Evolutionary conservation across 495 filamentous ascomycete species (phyloP).

Genomic region (Letharia columbiana): DNA sequence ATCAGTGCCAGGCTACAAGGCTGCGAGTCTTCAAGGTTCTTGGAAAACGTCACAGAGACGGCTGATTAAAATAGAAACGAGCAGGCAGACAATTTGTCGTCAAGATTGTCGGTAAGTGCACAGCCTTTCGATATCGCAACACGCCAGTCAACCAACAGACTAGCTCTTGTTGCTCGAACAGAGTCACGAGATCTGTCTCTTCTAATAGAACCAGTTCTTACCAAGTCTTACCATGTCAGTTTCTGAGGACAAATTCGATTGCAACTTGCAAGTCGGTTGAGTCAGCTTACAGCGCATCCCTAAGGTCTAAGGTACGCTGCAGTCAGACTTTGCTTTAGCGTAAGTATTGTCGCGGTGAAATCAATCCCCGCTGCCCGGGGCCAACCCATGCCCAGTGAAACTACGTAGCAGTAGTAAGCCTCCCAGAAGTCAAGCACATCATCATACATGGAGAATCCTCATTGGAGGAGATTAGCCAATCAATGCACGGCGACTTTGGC

Average conservation of each 20-base stretch:
- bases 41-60: not conserved
- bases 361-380: too few species aligned
- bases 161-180: not conserved
- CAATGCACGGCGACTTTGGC: not conserved
- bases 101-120: not conserved
- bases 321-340: not conserved
- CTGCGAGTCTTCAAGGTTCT: not conserved
- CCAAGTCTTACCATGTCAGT: too few species aligned
- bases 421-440: not conserved
- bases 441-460: not conserved
- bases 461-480: not conserved
- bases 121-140: not conserved
- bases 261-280: too few species aligned
- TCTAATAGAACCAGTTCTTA: not conserved
- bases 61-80: not conserved
- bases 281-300: not conserved
- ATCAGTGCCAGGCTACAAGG: constrained; percentile 4
- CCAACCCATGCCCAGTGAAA: not conserved
- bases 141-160: not conserved
- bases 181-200: not conserved
- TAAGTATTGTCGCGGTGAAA: not conserved
- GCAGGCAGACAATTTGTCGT: not conserved
- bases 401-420: too few species aligned
- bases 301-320: not conserved
- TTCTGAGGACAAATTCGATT: too few species aligned